Evolutionary conservation across 148 eudicot species (phyloP).

Genomic region (Dysphania ambrosioides): DNA sequence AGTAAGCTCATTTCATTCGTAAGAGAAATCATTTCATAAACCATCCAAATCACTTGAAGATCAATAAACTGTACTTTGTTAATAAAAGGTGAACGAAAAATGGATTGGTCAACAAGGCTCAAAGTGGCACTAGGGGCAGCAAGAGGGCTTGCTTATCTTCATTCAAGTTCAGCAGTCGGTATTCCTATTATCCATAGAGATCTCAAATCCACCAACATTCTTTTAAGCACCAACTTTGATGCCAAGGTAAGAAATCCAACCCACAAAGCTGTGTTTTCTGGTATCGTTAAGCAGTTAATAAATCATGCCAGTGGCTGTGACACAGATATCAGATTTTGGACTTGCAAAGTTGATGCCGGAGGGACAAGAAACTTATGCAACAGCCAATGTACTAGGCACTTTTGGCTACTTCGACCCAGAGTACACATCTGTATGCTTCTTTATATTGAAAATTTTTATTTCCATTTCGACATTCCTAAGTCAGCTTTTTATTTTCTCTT

Average conservation of each 20-base stretch:
- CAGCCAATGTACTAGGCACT: slow-evolving; percentile 85
- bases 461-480: not conserved
- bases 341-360: slow-evolving; percentile 96
- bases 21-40: not conserved
- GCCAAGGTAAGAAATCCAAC: slow-evolving; percentile 57
- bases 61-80: slow-evolving; percentile 3
- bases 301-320: not conserved
- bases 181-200: slow-evolving; percentile 94
- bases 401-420: slow-evolving; percentile 95
- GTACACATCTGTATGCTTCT: slow-evolving; percentile 70
- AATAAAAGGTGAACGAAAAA: slow-evolving; percentile 63
- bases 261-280: not conserved
- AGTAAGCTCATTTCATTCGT: slow-evolving; percentile 37
- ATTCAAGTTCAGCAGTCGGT: slow-evolving; percentile 84
- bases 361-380: slow-evolving; percentile 71
- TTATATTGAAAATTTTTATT: not conserved
- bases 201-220: slow-evolving; percentile 96
- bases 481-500: not conserved
- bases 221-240: slow-evolving; percentile 63
- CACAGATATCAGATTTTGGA: slow-evolving; percentile 92
- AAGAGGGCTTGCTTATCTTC: slow-evolving; percentile 91
- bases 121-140: slow-evolving; percentile 96
- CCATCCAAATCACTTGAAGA: slow-evolving; percentile 10
- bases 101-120: slow-evolving; percentile 89
- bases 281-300: not conserved